Base-by-base conservation (phyloP, 805 yeast species). In the Hagleromyces aurorensis region DNA sequence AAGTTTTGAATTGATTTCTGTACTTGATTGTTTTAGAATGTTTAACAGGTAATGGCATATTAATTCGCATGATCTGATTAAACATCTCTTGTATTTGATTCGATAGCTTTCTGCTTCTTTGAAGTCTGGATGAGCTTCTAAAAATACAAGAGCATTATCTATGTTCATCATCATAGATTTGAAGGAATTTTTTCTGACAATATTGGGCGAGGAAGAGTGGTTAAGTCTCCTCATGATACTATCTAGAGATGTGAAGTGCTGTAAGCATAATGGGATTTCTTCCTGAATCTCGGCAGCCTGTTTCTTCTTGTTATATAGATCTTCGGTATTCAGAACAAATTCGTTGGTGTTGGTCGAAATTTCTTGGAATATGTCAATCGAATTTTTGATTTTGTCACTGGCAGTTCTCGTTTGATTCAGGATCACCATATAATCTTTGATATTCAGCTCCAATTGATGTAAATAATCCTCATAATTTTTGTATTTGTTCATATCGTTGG, bases 11-110 rank as follows among this genome's bases (percentile, higher is more conserved):
- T 37, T 32, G 17, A 64, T 48, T 10, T 59, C 61, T 33, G 40
- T 46, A 29, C 50, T 44, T 2, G 53, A 39, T 16, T 43, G 49
- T 32, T 64, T 63, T 33, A 72, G 41, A 18, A 47, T 38, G 33
- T 55, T 61, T 7, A 63, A 64, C 32, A 82, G 56, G 48, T 77
- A 84, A 45, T 78, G 82, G 39, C 78, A 69, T 10, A 85, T 71
- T 36, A 89, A 61, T 0, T 91, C 75, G 26, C 85, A 64, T 1
- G 93, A 78, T 35, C 95, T 68, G 1, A 87, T 75, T 68, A 85
- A 65, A 46, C 95, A 83, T 44, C 83, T 93, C 38, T 81, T 72
- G 58, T 83, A 84, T 35, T 87, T 69, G 39, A 75, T 72, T 27
- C 67, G 69, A 50, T 82, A 85, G 2, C 72, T 48, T 16, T 76